Conservation (phyloP, 257 asterid species). For the Solanum tacnaense region DNA sequence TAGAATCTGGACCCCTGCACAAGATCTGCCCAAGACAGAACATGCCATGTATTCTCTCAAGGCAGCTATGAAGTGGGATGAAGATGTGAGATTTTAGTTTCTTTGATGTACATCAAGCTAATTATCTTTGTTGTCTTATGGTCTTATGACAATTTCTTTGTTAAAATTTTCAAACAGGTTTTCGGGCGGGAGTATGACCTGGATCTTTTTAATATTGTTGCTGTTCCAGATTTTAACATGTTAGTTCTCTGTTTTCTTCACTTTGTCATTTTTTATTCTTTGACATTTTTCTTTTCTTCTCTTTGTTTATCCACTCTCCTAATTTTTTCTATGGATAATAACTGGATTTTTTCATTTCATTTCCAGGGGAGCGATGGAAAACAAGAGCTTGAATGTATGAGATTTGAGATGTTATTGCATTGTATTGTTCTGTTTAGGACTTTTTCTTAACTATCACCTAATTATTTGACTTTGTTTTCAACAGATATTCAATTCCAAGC, state of each 20-base stretch:
- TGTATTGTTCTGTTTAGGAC: neutral
- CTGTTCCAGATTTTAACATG: conserved; percentile 95
- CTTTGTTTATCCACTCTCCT: neutral
- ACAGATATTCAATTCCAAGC: conserved; percentile 92
- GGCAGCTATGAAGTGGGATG: conserved; percentile 99
- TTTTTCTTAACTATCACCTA: neutral
- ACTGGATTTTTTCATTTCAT: neutral
- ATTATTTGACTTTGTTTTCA: conserved; percentile 3
- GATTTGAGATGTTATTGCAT: neutral
- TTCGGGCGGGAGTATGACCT: conserved; percentile 94
- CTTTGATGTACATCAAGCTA: neutral
- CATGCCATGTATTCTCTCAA: conserved; percentile 97
- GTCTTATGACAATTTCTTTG: neutral
- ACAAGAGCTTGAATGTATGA: conserved; percentile 90
- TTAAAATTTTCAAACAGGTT: conserved; percentile 38
- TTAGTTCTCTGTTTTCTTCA: conserved; percentile 22
- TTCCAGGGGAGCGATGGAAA: conserved; percentile 99
- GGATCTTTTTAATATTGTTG: conserved; percentile 92
- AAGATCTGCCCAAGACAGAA: conserved; percentile 82
- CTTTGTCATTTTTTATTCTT: conserved; percentile 4
- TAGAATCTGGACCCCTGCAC: conserved; percentile 85
- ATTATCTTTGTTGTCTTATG: neutral
- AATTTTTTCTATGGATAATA: conserved; percentile 1
- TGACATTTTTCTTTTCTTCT: neutral
- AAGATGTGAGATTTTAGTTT: conserved; percentile 51